phyloP scores from a whole-genome alignment of 345 rosid species.

The Rhodomyrtus tomentosa region DNA sequence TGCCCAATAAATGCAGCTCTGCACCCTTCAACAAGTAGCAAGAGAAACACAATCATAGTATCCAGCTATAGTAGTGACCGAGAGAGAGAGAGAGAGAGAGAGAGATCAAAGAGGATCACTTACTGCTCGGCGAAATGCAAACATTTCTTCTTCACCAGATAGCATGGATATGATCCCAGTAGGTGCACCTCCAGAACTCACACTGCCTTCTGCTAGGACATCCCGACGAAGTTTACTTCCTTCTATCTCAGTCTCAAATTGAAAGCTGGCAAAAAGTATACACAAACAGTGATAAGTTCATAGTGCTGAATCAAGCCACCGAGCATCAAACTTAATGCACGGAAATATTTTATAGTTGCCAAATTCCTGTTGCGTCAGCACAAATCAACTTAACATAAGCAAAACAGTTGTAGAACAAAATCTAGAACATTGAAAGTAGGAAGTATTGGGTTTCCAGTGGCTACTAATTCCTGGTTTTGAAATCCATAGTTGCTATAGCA shows the following conservation, averaged over 20 bases:
- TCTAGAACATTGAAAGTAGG: background rate
- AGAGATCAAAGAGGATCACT: constrained; percentile 14
- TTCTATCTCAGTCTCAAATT: constrained; percentile 86
- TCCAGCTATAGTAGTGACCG: background rate
- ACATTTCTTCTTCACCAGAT: constrained; percentile 85
- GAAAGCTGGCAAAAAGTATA: constrained; percentile 39
- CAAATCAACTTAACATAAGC: background rate
- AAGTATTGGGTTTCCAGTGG: background rate
- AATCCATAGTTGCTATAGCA: background rate
- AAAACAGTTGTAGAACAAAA: background rate
- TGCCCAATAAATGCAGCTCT: background rate
- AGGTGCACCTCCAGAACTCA: constrained; percentile 58
- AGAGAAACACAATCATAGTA: too few species aligned
- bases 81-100: background rate
- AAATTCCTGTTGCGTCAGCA: background rate
- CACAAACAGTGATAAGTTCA: background rate
- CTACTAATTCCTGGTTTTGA: background rate
- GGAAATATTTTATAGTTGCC: background rate
- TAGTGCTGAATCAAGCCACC: background rate
- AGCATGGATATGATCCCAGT: constrained; percentile 60
- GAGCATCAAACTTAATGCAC: background rate
- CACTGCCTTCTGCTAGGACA: constrained; percentile 67
- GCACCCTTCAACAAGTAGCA: background rate
- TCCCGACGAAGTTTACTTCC: constrained; percentile 63
- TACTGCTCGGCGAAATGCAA: constrained; percentile 89